Evolutionary conservation across 2,329 filamentous ascomycete species (phyloP), one percentile per base, ranked within the genome.

Genomic region (Colletotrichum ledebouriae): DNA sequence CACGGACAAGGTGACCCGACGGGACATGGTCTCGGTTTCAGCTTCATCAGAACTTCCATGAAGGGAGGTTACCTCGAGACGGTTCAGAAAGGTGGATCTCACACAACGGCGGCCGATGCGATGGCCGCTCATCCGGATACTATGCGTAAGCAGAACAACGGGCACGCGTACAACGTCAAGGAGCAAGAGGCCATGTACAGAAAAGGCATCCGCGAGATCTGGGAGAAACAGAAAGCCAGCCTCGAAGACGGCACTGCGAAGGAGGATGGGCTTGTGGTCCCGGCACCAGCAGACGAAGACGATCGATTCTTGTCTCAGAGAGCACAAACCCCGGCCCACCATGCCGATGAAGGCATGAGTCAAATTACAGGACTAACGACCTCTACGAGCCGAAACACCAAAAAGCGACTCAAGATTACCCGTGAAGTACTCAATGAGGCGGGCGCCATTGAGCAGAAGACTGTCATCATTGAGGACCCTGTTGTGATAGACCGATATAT

Each of bases 1-100:
- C 94, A 98, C 73, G 96, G 96, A 20, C 93, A 97, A 72, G 96
- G 96, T 63, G 96, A 99, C 76, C 96, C 96, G 3, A 97, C 95
- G 0, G 94, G 94, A 25, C 92, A 94, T 74, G 96, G 96, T 2
- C 90, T 98, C 68, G 96, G 93, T 2, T 97, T 98, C 83, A 98
- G 93, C 77, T 98, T 99, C 78, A 94, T 99, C 78, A 94, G 96
- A 76, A 98, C 94, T 0, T 97, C 94, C 1, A 99, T 99, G 96
- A 99, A 99, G 80, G 96, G 96, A 70, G 96, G 96, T 0, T 99
- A 89, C 69, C 87, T 98, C 79, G 93, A 94, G 76, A 92, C 94
- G 20, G 88, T 97, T 29, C 87, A 89, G 64, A 73, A 74, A 62
- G 72, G 80, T 67, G 89, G 89, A 2, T 88, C 89, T 3, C 80